Evolutionary conservation across 2,329 filamentous ascomycete genomes (phyloP).

Genomic region (Dothistroma septosporum): DNA sequence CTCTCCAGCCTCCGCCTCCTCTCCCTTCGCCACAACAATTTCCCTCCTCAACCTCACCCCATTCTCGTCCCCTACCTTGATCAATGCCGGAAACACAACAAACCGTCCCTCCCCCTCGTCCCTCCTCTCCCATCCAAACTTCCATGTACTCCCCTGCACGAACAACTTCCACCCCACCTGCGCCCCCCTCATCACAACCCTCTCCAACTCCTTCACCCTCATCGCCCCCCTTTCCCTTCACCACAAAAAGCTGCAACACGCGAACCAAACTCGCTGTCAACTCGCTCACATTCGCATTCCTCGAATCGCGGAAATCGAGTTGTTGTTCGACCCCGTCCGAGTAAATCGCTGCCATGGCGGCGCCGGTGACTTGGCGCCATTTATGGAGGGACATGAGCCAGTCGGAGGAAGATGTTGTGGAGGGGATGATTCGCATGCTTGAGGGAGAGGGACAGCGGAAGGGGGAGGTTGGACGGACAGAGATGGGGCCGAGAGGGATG

Average conservation of each 20-base stretch:
- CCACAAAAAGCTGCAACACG: conserved; percentile 15
- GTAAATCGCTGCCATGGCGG: conserved; percentile 15
- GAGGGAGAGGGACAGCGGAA: background rate
- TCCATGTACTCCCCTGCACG: conserved; percentile 18
- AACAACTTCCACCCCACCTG: conserved; percentile 21
- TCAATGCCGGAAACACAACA: conserved; percentile 18
- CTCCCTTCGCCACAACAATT: conserved; percentile 12
- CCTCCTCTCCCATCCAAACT: conserved; percentile 19
- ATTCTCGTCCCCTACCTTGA: conserved; percentile 19
- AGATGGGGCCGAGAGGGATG: background rate
- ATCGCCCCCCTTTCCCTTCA: conserved; percentile 14
- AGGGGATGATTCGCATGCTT: background rate
- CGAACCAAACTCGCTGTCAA: conserved; percentile 10
- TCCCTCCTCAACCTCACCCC: conserved; percentile 14
- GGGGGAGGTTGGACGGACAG: background rate
- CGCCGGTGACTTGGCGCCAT: background rate
- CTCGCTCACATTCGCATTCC: conserved; percentile 12
- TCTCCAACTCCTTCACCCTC: conserved; percentile 16
- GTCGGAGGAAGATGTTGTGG: background rate
- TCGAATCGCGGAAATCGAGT: conserved; percentile 8
- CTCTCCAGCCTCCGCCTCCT: conserved; percentile 9
- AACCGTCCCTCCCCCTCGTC: conserved; percentile 7
- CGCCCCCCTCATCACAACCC: conserved; percentile 15
- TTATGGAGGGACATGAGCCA: background rate
- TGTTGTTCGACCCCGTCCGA: conserved; percentile 4